These are phyloP conservation scores for Candida pseudoviswanathii DNA, from an alignment of 1,139 yeast genomes.

Conservation along the genomic window DNA sequence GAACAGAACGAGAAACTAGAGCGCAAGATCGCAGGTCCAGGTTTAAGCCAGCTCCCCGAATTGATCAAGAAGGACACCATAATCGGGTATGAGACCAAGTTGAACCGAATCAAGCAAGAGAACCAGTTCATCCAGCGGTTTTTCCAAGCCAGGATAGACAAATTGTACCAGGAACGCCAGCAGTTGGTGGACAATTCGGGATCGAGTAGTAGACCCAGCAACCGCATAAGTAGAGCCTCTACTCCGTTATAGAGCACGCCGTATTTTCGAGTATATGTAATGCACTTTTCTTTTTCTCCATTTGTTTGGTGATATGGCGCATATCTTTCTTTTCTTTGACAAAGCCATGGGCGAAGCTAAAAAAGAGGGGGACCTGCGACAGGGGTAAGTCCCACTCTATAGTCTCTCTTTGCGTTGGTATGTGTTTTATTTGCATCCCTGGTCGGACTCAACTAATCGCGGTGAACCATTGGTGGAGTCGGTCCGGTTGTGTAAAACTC, in stretches of 20 bases:
- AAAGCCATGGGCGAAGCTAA: too few species aligned
- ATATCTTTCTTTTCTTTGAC: too few species aligned
- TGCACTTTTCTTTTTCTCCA: neutral
- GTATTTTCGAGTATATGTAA: too few species aligned
- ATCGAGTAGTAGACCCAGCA: slow-evolving; percentile 36
- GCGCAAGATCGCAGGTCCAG: slow-evolving; percentile 44
- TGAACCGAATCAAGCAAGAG: slow-evolving; percentile 29
- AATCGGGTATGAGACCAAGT: slow-evolving; percentile 28
- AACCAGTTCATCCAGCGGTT: slow-evolving; percentile 34
- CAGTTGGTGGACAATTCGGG: slow-evolving; percentile 31
- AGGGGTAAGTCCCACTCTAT: too few species aligned
- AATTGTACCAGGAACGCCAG: slow-evolving; percentile 42
- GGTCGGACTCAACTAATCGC: too few species aligned
- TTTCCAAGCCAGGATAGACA: slow-evolving; percentile 37
- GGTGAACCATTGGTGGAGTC: too few species aligned
- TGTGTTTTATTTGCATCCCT: too few species aligned
- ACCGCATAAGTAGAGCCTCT: slow-evolving; percentile 41
- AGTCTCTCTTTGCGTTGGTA: too few species aligned
- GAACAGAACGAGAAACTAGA: slow-evolving; percentile 30
- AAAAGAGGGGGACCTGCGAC: too few species aligned
- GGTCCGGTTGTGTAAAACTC: too few species aligned
- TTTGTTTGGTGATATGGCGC: too few species aligned
- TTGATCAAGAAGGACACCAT: slow-evolving; percentile 39
- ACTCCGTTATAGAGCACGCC: slow-evolving; percentile 31
- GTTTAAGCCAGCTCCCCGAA: slow-evolving; percentile 43